Evolutionary conservation across 2,329 filamentous ascomycete genomes (phyloP).

Genomic region (Pseudopithomyces chartarum): DNA sequence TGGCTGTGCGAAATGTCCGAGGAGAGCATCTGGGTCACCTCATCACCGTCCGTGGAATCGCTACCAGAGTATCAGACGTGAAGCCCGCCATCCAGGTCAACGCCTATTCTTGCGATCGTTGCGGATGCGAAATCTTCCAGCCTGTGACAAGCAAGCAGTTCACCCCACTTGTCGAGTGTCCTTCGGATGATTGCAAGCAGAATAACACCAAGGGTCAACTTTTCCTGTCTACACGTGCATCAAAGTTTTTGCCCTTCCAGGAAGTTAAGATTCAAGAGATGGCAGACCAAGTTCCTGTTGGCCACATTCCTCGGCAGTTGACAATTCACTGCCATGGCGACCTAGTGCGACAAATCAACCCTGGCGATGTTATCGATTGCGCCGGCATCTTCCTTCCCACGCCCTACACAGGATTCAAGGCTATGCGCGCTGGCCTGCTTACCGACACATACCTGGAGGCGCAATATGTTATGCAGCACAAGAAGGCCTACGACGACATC

Average conservation of each 20-base stretch:
- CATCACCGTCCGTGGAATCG: constrained; percentile 92
- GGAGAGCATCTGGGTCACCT: constrained; percentile 91
- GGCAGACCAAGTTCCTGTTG: constrained; percentile 98
- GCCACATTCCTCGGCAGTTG: constrained; percentile 90
- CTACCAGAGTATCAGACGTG: constrained; percentile 94
- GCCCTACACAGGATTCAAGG: constrained; percentile 98
- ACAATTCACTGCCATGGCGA: constrained; percentile 89
- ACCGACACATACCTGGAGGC: constrained; percentile 98
- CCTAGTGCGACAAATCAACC: constrained; percentile 84
- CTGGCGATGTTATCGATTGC: constrained; percentile 91
- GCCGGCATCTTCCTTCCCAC: constrained; percentile 96
- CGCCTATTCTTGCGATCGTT: constrained; percentile 95
- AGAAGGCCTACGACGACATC: constrained; percentile 96
- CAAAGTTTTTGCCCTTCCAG: constrained; percentile 96
- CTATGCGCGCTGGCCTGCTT: constrained; percentile 91
- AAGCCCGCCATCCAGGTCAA: constrained; percentile 98
- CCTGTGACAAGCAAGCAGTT: constrained; percentile 91
- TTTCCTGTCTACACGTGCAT: constrained; percentile 91
- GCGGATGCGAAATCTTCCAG: constrained; percentile 97
- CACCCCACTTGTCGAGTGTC: constrained; percentile 82
- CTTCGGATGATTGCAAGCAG: constrained; percentile 84
- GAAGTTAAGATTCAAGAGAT: constrained; percentile 99
- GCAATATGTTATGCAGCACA: constrained; percentile 92
- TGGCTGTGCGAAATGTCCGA: constrained; percentile 91
- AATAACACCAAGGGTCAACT: constrained; percentile 95